Evolutionary conservation across 2,329 filamentous ascomycete species (phyloP).

Genomic region (Pseudocercospora macadamiae): DNA sequence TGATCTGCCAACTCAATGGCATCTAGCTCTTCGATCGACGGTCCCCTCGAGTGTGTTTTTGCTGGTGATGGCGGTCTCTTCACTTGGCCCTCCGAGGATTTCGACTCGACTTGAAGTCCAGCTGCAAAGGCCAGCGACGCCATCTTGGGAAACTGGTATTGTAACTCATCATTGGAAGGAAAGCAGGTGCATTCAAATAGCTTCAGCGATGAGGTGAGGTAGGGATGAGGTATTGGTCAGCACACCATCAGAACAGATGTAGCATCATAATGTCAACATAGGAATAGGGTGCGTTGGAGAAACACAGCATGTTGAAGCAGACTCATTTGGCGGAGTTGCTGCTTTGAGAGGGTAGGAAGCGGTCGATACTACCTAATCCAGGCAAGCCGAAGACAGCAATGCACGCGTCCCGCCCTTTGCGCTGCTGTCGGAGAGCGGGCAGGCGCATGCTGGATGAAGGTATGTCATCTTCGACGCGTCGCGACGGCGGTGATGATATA

Average conservation of each 20-base stretch:
- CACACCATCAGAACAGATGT: background rate
- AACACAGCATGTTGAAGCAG: no score
- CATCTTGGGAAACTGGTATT: conserved; percentile 14
- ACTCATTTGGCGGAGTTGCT: background rate
- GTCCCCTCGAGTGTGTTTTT: conserved; percentile 16
- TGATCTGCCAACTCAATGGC: conserved; percentile 31
- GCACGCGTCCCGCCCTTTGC: no score
- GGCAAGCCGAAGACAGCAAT: background rate
- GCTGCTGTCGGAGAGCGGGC: no score
- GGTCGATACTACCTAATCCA: background rate
- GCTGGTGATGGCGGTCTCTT: conserved; percentile 3
- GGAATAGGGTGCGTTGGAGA: no score
- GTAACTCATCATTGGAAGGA: no score
- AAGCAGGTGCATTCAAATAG: background rate
- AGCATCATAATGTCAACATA: no score
- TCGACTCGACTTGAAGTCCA: conserved; percentile 15
- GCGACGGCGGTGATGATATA: no score
- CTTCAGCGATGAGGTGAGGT: background rate
- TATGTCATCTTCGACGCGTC: no score
- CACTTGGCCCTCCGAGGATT: background rate
- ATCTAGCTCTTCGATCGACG: conserved; percentile 33
- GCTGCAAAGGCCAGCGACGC: conserved; percentile 15
- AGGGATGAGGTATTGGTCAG: background rate
- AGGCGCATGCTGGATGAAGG: no score
- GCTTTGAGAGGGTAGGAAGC: background rate